phyloP scores from a whole-genome alignment of 108 stramenopile genomes.

The Cyclostephanos tholiformis region DNA sequence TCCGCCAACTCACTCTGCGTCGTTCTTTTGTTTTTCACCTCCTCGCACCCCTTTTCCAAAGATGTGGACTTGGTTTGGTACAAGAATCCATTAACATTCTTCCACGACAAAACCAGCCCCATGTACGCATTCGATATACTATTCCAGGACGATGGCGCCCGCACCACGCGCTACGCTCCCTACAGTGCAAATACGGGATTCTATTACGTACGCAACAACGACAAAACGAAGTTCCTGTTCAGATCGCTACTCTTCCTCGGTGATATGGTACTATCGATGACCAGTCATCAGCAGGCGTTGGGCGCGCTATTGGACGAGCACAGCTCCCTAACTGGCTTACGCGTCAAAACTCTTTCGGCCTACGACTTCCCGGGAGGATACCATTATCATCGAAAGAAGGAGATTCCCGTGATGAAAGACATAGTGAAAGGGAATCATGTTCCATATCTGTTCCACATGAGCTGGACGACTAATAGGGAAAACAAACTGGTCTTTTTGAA shows the following conservation, averaged over 20 bases:
- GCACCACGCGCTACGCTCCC: slow-evolving; percentile 66
- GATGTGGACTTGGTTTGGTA: slow-evolving; percentile 47
- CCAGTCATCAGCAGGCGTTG: slow-evolving; percentile 80
- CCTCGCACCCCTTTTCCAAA: slow-evolving; percentile 1
- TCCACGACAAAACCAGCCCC: slow-evolving; percentile 49
- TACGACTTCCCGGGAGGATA: slow-evolving; percentile 53
- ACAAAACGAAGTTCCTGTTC: slow-evolving; percentile 75
- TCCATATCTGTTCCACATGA: slow-evolving; percentile 51
- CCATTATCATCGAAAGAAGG: slow-evolving; percentile 55
- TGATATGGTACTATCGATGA: slow-evolving; percentile 66
- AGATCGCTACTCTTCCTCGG: slow-evolving; percentile 58
- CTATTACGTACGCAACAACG: slow-evolving; percentile 86
- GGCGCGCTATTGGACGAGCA: slow-evolving; percentile 77
- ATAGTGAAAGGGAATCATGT: slow-evolving; percentile 43
- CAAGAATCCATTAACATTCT: slow-evolving; percentile 62
- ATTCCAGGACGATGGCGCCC: slow-evolving; percentile 92
- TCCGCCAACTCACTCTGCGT: not conserved
- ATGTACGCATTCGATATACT: slow-evolving; percentile 70
- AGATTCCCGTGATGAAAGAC: slow-evolving; percentile 52
- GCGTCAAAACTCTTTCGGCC: slow-evolving; percentile 63
- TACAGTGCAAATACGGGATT: slow-evolving; percentile 81
- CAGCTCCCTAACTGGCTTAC: slow-evolving; percentile 64
- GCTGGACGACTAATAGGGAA: slow-evolving; percentile 65
- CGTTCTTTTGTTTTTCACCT: not conserved
- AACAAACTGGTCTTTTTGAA: slow-evolving; percentile 61